Evolutionary conservation across 331 rosid genomes (phyloP).

Genomic region (Malus hybrid): DNA sequence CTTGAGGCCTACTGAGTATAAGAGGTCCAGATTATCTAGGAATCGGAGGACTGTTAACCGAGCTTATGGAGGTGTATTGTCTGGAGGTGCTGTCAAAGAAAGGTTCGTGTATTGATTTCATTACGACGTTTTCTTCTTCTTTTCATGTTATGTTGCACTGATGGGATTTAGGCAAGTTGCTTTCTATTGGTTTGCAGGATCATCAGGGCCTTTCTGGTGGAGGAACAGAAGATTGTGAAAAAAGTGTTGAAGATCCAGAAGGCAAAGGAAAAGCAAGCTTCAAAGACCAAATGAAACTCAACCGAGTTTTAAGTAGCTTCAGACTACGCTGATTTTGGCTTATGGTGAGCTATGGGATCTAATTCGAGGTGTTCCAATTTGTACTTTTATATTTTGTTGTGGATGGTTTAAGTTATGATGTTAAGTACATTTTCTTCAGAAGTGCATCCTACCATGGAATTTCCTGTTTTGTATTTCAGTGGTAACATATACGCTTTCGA

Average conservation of each 20-base stretch:
- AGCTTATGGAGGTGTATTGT: conserved; percentile 59
- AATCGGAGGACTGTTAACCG: conserved; percentile 59
- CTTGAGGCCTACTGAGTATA: conserved; percentile 55
- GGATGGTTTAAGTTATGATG: conserved; percentile 14
- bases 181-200: conserved; percentile 27
- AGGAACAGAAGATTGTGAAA: conserved; percentile 64
- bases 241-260: conserved; percentile 69
- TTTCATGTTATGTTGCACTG: not conserved
- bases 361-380: conserved; percentile 25
- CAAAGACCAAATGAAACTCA: conserved; percentile 21
- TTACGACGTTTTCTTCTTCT: too few relatives aligned
- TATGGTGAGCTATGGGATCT: conserved; percentile 14
- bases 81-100: conserved; percentile 60
- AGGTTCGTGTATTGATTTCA: conserved; percentile 31
- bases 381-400: conserved; percentile 13
- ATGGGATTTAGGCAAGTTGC: not conserved
- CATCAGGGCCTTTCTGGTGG: conserved; percentile 59
- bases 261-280: conserved; percentile 49
- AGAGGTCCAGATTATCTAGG: conserved; percentile 53
- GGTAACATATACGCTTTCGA: not conserved
- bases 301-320: conserved; percentile 21
- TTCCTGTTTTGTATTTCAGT: not conserved
- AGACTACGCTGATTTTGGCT: conserved; percentile 23
- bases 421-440: conserved; percentile 11
- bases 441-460: conserved; percentile 12